These are phyloP conservation scores for Cornus florida DNA, from an alignment of 148 eudicot species.

Conservation along the genomic window DNA sequence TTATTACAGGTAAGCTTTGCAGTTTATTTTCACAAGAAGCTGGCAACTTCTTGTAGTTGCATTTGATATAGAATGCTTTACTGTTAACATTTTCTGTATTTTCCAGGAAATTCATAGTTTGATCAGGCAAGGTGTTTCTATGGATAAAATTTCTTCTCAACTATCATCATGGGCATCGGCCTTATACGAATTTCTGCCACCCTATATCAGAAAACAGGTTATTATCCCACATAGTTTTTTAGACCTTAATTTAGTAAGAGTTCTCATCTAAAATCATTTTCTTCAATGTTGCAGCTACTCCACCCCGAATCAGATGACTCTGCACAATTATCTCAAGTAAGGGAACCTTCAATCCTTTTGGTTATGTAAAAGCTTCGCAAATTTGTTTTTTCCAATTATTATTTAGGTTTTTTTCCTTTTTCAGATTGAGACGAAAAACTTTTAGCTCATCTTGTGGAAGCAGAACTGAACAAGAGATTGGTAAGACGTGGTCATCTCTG, in stretches of 20 bases:
- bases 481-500: conserved; percentile 34
- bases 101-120: conserved; percentile 90
- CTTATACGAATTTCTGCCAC: conserved; percentile 87
- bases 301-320: conserved; percentile 98
- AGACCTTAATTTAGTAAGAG: not conserved
- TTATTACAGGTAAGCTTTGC: conserved; percentile 67
- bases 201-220: conserved; percentile 86
- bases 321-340: conserved; percentile 96
- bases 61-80: conserved; percentile 7
- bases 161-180: conserved; percentile 99
- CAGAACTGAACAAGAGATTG: conserved; percentile 87
- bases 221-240: conserved; percentile 6
- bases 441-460: conserved; percentile 91
- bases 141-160: conserved; percentile 74
- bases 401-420: conserved; percentile 13
- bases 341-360: conserved; percentile 12
- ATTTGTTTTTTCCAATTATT: not conserved
- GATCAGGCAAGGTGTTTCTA: conserved; percentile 75
- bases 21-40: not conserved
- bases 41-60: conserved; percentile 3
- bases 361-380: not conserved
- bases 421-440: conserved; percentile 97
- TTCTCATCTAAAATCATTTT: conserved; percentile 2
- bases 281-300: conserved; percentile 63
- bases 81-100: conserved; percentile 5